A percentile compares a stretch with the other conserved stretches of the same genome.
These are phyloP conservation scores for Zalaria sp. DNA, from an alignment of 2,329 filamentous ascomycete species.

Conservation along the genomic window DNA sequence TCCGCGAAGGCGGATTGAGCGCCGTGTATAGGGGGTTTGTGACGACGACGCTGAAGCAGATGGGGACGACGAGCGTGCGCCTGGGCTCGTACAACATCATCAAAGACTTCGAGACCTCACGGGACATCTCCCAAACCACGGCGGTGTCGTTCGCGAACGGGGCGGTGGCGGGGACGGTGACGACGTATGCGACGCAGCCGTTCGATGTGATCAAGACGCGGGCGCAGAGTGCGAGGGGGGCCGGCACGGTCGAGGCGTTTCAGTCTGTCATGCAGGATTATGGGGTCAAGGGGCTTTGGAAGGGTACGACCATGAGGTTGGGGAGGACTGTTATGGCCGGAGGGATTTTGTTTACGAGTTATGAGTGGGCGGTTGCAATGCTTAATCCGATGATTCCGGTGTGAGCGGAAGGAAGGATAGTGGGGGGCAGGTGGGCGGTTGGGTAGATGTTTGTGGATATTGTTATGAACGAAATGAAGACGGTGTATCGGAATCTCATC, in stretches of 20 bases:
- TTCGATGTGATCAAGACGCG: slow-evolving; percentile 53
- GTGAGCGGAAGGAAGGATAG: neutral
- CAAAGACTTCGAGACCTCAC: slow-evolving; percentile 41
- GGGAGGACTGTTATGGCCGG: slow-evolving; percentile 50
- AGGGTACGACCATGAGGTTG: slow-evolving; percentile 53
- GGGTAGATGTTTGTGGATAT: no score
- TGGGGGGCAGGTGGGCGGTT: no score
- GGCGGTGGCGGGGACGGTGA: slow-evolving; percentile 45
- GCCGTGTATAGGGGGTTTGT: slow-evolving; percentile 44
- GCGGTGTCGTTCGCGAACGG: slow-evolving; percentile 48
- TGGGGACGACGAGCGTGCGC: slow-evolving; percentile 45
- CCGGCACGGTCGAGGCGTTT: slow-evolving; percentile 43
- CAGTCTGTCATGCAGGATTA: slow-evolving; percentile 40
- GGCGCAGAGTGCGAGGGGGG: slow-evolving; percentile 44
- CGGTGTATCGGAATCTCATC: no score
- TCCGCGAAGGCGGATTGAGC: slow-evolving; percentile 37
- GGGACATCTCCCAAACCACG: slow-evolving; percentile 35
- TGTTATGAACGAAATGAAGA: no score
- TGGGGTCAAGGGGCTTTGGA: slow-evolving; percentile 50
- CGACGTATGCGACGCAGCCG: slow-evolving; percentile 44
- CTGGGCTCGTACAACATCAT: slow-evolving; percentile 51
- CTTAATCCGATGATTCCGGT: slow-evolving; percentile 17
- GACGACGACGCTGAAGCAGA: slow-evolving; percentile 49
- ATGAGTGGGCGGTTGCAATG: slow-evolving; percentile 41
- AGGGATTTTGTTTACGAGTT: slow-evolving; percentile 51